These are phyloP conservation scores for Sporothrix curviconia DNA, from an alignment of 2,329 filamentous ascomycete genomes.

Conservation along the genomic window DNA sequence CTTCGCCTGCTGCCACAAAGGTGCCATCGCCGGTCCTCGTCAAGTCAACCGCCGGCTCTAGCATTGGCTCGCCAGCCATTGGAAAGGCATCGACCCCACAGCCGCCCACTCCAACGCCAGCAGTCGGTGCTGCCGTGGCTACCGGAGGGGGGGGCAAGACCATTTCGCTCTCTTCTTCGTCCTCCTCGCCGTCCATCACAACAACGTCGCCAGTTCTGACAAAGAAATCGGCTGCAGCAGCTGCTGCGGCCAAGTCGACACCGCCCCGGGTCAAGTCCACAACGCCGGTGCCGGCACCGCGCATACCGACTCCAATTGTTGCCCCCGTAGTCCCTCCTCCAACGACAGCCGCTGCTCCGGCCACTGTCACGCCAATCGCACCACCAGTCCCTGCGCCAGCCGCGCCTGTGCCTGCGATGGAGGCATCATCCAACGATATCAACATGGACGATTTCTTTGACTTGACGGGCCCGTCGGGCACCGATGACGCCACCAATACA, in stretches of 20 bases:
- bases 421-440: slow-evolving; percentile 12
- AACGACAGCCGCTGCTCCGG: not conserved
- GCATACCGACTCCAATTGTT: slow-evolving; percentile 16
- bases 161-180: slow-evolving; percentile 12
- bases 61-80: slow-evolving; percentile 4
- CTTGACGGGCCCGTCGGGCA: slow-evolving; percentile 11
- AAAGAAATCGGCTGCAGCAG: slow-evolving; percentile 3
- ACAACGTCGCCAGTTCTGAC: slow-evolving; percentile 21
- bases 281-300: slow-evolving; percentile 20
- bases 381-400: slow-evolving; percentile 15
- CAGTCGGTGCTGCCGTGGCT: not conserved
- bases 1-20: slow-evolving; percentile 11
- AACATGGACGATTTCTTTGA: slow-evolving; percentile 16
- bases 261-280: slow-evolving; percentile 5
- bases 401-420: slow-evolving; percentile 18
- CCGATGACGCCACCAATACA: slow-evolving; percentile 22
- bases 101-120: slow-evolving; percentile 3
- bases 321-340: slow-evolving; percentile 16
- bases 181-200: slow-evolving; percentile 14
- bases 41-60: slow-evolving; percentile 10
- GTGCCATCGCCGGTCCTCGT: slow-evolving; percentile 16
- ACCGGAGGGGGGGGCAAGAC: slow-evolving; percentile 19
- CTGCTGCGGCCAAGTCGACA: not conserved
- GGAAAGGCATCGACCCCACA: slow-evolving; percentile 21
- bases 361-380: not conserved